Base-by-base conservation (phyloP, 148 eudicot species). In the Salicornia ramosissima region DNA sequence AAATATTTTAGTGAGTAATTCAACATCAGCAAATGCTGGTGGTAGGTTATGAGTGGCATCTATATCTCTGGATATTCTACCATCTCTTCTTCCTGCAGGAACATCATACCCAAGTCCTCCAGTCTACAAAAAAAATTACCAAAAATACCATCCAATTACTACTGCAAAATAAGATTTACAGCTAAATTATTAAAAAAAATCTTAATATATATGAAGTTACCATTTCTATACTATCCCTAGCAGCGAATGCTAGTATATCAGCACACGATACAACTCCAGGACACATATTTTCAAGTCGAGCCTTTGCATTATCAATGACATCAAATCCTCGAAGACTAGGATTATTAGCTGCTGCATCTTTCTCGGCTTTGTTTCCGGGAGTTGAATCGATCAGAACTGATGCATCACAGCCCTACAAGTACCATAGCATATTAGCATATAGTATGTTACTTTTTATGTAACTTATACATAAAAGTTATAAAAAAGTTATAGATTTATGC, bases 231-330 rank as follows among this genome's bases (percentile, higher is more conserved):
- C 84, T 75, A 55, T 88, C 96, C 66, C 96, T 88, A 28, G 98
- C 96, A 47, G 98, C 98, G 76, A 74, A 90, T 25, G 98, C 98
- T 8, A 87, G 24, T 63, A 92, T 92, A 75, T 92, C 98, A 57
- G 98, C 98, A 74, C 98, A 92, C 1, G 92, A 88, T 29, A 90
- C 96, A 2, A 70, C 81, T 26, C 90, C 94, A 10, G 77, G 78
- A 55, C 96, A 92, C 36, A 78, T 15, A 13, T 68, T 42, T 77
- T 92, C 98, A 1, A 90, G 74, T 30, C 81, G 84, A 49, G 86
- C 82, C 83, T 88, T 90, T 68, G 90, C 94, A 64, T 71, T 80
- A 72, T 92, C 98, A 40, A 92, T 87, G 70, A 88, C 86, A 71
- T 92, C 87, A 52, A 90, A 92, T 14, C 96, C 96, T 73, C 96